These are phyloP conservation scores for Phytophthora crassamura DNA, from an alignment of 352 stramenopile genomes.

Conservation along the genomic window DNA sequence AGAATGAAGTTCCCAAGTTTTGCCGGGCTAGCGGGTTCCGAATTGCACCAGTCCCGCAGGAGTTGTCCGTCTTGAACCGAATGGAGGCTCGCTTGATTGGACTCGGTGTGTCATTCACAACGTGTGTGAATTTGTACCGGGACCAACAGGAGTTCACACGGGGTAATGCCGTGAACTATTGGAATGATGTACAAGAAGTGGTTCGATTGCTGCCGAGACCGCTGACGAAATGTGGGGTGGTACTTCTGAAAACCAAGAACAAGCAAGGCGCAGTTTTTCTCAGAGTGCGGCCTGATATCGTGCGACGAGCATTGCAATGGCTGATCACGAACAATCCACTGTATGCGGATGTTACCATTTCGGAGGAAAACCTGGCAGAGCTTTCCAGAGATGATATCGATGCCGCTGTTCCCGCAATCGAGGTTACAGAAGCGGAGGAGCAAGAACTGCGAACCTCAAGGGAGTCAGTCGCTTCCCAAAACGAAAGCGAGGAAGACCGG, in stretches of 20 bases:
- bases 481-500: too few species aligned
- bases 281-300: too few species aligned
- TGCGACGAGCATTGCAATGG: too few species aligned
- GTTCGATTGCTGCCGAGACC: not conserved
- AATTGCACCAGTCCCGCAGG: not conserved
- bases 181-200: not conserved
- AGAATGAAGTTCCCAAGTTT: not conserved
- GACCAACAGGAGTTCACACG: slow-evolving; percentile 4
- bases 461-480: too few species aligned
- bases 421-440: too few species aligned
- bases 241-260: not conserved
- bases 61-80: not conserved
- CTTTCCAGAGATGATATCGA: too few species aligned
- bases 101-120: slow-evolving; percentile 1
- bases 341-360: too few species aligned
- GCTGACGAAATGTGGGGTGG: not conserved
- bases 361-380: too few species aligned
- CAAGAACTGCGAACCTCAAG: too few species aligned
- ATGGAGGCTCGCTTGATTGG: not conserved
- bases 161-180: slow-evolving; percentile 9
- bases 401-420: too few species aligned
- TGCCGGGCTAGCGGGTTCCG: not conserved
- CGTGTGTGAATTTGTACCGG: not conserved
- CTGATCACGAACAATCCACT: too few species aligned
- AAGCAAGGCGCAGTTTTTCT: not conserved